phyloP scores from a whole-genome alignment of 352 stramenopile genomes.

The Phytopythium chamaehyphon region DNA sequence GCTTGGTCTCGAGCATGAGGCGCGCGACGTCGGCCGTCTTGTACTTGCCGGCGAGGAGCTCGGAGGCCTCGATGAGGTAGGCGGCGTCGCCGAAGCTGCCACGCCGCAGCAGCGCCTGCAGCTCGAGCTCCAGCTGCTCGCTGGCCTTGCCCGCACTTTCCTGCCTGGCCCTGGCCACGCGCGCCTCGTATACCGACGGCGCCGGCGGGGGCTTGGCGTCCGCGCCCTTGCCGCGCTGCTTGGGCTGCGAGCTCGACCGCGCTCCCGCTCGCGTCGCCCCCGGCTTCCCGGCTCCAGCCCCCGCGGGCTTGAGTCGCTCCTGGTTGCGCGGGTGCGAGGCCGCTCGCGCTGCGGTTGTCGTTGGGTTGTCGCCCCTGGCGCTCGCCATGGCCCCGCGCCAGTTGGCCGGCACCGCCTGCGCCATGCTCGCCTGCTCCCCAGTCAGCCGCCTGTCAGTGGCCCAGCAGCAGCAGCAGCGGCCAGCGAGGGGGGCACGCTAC shows the following conservation, averaged over 20 bases:
- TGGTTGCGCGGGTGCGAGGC: constrained; percentile 8
- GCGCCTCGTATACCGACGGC: constrained; percentile 19
- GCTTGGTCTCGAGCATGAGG: constrained; percentile 59
- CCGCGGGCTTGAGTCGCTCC: constrained; percentile 2
- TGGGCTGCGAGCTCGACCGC: constrained; percentile 52
- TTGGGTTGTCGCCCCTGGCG: not conserved
- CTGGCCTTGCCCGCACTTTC: constrained; percentile 26
- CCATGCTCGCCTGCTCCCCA: too few species aligned
- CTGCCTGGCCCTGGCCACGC: constrained; percentile 31
- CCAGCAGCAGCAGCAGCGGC: too few species aligned
- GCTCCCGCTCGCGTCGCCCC: constrained; percentile 6
- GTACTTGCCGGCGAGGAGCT: constrained; percentile 56
- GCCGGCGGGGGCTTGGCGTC: constrained; percentile 11
- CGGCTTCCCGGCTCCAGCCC: not conserved
- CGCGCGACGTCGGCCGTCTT: constrained; percentile 77
- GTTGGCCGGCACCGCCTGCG: constrained; percentile 26
- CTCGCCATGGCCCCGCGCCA: constrained; percentile 22
- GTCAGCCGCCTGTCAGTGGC: too few species aligned
- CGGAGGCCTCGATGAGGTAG: constrained; percentile 56
- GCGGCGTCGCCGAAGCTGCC: constrained; percentile 55
- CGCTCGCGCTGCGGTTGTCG: not conserved
- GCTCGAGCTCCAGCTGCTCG: constrained; percentile 42
- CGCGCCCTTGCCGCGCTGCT: constrained; percentile 30
- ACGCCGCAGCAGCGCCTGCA: constrained; percentile 52
- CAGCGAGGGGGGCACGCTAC: too few species aligned